Conservation (phyloP, 331 rosid species). For the Erythrophleum ivorense region DNA sequence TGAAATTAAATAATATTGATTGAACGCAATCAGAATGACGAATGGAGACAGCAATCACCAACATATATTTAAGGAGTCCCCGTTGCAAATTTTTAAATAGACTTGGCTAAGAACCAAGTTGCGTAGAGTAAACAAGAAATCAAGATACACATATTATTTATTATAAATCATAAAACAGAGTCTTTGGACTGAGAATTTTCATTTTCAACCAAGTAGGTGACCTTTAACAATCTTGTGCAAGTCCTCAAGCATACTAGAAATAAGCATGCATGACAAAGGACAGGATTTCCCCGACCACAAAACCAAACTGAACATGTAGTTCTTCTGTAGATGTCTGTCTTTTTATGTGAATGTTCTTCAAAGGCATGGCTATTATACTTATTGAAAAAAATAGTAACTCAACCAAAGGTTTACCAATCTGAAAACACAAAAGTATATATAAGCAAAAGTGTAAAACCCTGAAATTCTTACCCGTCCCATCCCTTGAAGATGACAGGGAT, state of each 20-base stretch:
- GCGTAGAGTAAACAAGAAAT: background rate
- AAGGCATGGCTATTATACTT: constrained; percentile 11
- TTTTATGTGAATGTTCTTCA: constrained; percentile 5
- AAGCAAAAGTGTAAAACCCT: constrained; percentile 1
- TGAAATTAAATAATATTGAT: constrained; percentile 47
- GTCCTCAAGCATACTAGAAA: background rate
- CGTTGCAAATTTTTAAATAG: background rate
- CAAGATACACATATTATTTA: background rate
- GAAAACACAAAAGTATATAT: constrained; percentile 14
- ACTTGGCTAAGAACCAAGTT: background rate
- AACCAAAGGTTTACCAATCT: constrained; percentile 2
- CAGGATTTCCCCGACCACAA: background rate
- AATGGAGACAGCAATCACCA: background rate
- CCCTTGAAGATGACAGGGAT: constrained; percentile 57
- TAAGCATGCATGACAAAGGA: background rate
- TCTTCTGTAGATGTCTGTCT: background rate
- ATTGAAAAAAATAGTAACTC: background rate
- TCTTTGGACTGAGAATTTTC: background rate
- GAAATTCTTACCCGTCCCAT: constrained; percentile 55
- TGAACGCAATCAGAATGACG: constrained; percentile 7
- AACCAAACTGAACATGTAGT: constrained; percentile 29
- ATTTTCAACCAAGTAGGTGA: background rate
- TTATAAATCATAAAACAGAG: background rate
- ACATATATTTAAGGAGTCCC: background rate
- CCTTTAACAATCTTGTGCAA: background rate